phyloP scores from a whole-genome alignment of 345 rosid species.

The Syzygium grande region DNA sequence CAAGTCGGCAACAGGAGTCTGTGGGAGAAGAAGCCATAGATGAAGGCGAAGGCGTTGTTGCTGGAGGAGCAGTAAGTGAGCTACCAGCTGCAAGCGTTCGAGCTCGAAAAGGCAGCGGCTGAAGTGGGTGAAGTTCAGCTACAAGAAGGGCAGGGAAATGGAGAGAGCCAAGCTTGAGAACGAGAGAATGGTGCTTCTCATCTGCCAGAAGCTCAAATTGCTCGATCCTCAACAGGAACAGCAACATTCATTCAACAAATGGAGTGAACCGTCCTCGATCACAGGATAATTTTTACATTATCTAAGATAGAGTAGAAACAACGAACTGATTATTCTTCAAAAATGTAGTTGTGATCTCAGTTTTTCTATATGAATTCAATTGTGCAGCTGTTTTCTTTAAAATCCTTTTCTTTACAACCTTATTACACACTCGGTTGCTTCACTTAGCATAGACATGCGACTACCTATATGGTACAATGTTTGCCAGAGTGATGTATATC shows the following conservation, averaged over 20 bases:
- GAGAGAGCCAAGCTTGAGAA: conserved; percentile 74
- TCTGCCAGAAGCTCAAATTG: conserved; percentile 60
- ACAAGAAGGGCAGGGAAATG: conserved; percentile 94
- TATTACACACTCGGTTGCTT: background rate
- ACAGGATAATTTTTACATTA: conserved; percentile 23
- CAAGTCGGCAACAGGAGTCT: too few species aligned
- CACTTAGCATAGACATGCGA: background rate
- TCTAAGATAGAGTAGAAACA: background rate
- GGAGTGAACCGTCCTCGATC: conserved; percentile 56
- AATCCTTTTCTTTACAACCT: background rate
- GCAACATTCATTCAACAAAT: conserved; percentile 40
- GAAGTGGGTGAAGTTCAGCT: conserved; percentile 82
- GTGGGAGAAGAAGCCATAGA: too few species aligned
- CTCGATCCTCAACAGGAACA: conserved; percentile 37
- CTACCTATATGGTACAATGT: background rate
- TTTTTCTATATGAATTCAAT: background rate
- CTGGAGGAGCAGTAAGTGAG: conserved; percentile 66
- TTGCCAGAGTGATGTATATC: background rate
- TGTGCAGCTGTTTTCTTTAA: background rate
- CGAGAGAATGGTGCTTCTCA: conserved; percentile 60
- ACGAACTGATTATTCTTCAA: background rate
- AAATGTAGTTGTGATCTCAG: too few species aligned
- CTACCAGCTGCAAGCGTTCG: conserved; percentile 50
- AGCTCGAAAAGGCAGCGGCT: conserved; percentile 81
- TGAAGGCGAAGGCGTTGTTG: conserved; percentile 46